Evolutionary conservation across 2,329 filamentous ascomycete genomes (phyloP).

Genomic region (Diaporthe capsici): DNA sequence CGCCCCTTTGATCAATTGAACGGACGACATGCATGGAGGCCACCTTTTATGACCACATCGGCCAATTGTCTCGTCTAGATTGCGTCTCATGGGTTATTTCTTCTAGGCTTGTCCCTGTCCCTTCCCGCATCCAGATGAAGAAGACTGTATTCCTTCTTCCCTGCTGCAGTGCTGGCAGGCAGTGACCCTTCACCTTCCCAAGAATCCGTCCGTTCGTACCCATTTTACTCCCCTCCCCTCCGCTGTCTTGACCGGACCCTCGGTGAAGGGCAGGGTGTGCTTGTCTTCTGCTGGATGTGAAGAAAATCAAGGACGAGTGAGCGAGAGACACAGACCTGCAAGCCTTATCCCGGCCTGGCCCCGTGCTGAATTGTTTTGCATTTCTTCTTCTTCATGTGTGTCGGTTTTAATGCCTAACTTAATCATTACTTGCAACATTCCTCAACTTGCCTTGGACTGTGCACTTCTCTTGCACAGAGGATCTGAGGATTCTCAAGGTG

Average conservation of each 20-base stretch:
- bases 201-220: slow-evolving; percentile 18
- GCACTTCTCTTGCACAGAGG: slow-evolving; percentile 22
- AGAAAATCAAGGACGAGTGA: slow-evolving; percentile 31
- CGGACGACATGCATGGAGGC: slow-evolving; percentile 38
- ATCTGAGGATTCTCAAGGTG: slow-evolving; percentile 19
- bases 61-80: slow-evolving; percentile 35
- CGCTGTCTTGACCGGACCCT: slow-evolving; percentile 17
- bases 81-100: slow-evolving; percentile 34
- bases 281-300: slow-evolving; percentile 25
- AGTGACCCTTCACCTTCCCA: slow-evolving; percentile 28
- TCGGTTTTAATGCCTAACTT: slow-evolving; percentile 37
- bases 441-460: slow-evolving; percentile 13
- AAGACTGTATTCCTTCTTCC: slow-evolving; percentile 24
- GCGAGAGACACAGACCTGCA: slow-evolving; percentile 21
- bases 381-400: slow-evolving; percentile 35
- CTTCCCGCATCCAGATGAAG: slow-evolving; percentile 24
- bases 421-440: slow-evolving; percentile 22
- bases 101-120: slow-evolving; percentile 38
- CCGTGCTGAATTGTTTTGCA: slow-evolving; percentile 27
- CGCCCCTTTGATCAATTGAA: slow-evolving; percentile 40
- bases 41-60: slow-evolving; percentile 37
- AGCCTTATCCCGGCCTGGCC: slow-evolving; percentile 25
- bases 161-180: slow-evolving; percentile 33
- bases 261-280: slow-evolving; percentile 34
- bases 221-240: slow-evolving; percentile 25